Conservation (phyloP, 2,329 filamentous ascomycete genomes). For the Xylariaceae sp. region DNA sequence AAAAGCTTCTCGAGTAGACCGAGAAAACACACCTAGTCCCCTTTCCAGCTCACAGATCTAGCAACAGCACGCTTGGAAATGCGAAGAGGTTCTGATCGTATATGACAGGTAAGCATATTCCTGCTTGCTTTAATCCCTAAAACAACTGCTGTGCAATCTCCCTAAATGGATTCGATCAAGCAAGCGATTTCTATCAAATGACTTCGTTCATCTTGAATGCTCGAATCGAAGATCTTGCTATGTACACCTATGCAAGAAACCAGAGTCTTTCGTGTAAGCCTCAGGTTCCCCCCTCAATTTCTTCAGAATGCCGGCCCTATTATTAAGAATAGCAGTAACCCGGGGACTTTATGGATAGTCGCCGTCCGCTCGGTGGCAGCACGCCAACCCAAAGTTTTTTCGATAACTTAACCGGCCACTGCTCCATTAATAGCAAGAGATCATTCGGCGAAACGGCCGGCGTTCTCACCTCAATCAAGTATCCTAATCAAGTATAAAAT, state of each 20-base stretch:
- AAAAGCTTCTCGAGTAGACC: conserved; percentile 13
- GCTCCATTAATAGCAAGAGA: too few species aligned
- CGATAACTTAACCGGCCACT: too few species aligned
- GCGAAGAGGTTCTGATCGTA: not conserved
- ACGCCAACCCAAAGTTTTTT: not conserved
- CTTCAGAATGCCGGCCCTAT: not conserved
- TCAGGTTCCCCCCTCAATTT: too few species aligned
- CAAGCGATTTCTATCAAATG: not conserved
- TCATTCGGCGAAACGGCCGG: not conserved
- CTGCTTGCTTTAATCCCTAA: not conserved
- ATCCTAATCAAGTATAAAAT: too few species aligned
- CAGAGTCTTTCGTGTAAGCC: too few species aligned
- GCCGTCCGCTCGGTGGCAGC: not conserved
- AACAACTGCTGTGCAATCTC: not conserved
- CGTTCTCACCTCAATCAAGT: too few species aligned
- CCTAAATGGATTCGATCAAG: not conserved
- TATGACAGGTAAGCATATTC: not conserved
- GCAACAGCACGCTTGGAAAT: not conserved
- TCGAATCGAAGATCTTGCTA: not conserved
- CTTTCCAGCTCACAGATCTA: not conserved
- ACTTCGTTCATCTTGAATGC: not conserved
- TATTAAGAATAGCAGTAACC: not conserved
- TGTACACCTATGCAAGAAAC: too few species aligned
- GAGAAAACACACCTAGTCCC: not conserved
- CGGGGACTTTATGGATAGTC: not conserved